Evolutionary conservation across 371 early-diverging fungal genomes (phyloP).

Genomic region (Haplosporangium sp.): DNA sequence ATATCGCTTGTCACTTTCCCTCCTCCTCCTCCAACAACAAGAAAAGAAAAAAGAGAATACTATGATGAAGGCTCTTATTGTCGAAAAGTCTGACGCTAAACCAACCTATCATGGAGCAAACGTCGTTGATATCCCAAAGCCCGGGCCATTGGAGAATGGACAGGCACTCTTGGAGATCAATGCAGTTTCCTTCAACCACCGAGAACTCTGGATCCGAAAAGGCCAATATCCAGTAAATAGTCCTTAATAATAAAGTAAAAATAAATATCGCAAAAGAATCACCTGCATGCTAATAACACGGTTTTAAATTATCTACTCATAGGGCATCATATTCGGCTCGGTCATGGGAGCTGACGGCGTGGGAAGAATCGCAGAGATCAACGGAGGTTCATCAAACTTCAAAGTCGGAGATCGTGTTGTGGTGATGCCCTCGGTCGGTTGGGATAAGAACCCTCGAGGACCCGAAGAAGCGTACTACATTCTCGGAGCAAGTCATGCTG

Average conservation of each 20-base stretch:
- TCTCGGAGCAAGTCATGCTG: constrained; percentile 70
- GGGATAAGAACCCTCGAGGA: constrained; percentile 67
- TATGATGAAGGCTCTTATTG: constrained; percentile 43
- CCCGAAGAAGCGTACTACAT: constrained; percentile 70
- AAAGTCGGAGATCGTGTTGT: constrained; percentile 62
- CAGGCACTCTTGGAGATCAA: constrained; percentile 68
- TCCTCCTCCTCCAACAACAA: no score
- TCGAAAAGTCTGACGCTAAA: constrained; percentile 23
- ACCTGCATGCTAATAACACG: no score
- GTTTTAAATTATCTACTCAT: no score
- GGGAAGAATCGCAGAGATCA: constrained; percentile 60
- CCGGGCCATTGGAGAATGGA: constrained; percentile 30
- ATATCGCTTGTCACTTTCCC: no score
- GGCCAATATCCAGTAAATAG: constrained; percentile 55
- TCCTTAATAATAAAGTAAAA: not conserved
- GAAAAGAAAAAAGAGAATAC: not conserved
- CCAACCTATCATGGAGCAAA: constrained; percentile 43
- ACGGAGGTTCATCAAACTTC: constrained; percentile 12
- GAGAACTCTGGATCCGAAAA: constrained; percentile 76
- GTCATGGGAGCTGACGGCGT: constrained; percentile 73
- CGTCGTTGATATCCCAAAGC: constrained; percentile 43
- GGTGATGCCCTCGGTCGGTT: constrained; percentile 68
- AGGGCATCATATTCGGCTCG: constrained; percentile 58
- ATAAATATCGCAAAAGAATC: not conserved
- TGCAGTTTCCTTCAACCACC: constrained; percentile 79